A percentile compares a stretch with the other conserved stretches of the same genome.
phyloP scores from a whole-genome alignment of 306 rosid genomes.

The Dicorynia guianensis region DNA sequence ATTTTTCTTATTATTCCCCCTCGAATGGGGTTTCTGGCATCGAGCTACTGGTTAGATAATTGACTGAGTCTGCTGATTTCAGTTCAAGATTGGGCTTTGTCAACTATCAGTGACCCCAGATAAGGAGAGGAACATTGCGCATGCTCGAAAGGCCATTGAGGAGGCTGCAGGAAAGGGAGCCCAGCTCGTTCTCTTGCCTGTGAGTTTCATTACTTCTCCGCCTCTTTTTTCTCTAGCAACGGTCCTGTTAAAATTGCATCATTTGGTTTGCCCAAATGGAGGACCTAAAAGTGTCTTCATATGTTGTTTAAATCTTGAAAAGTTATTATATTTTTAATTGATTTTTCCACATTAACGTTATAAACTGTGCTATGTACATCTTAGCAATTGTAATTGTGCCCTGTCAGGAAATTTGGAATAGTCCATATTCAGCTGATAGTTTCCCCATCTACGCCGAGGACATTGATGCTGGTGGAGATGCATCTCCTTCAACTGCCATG shows the following conservation, averaged over 20 bases:
- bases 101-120: constrained; percentile 84
- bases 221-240: no score
- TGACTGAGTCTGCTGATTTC: constrained; percentile 24
- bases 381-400: constrained; percentile 1
- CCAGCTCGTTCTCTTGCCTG: constrained; percentile 82
- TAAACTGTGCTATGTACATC: background rate
- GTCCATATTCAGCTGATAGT: constrained; percentile 87
- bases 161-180: constrained; percentile 88
- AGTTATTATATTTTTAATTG: background rate
- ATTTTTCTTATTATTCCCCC: background rate
- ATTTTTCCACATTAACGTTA: background rate
- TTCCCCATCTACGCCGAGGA: constrained; percentile 91
- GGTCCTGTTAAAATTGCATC: background rate
- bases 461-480: constrained; percentile 80
- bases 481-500: constrained; percentile 96
- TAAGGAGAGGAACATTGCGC: constrained; percentile 78
- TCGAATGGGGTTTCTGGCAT: constrained; percentile 2
- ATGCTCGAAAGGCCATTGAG: constrained; percentile 78
- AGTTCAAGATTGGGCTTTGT: constrained; percentile 90
- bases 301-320: background rate
- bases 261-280: background rate
- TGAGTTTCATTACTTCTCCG: constrained; percentile 41
- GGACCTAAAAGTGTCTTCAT: background rate
- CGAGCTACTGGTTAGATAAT: background rate
- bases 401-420: constrained; percentile 91